Conservation (phyloP, 768 basidiomycete genomes). For the Cantharellus anzutake region DNA sequence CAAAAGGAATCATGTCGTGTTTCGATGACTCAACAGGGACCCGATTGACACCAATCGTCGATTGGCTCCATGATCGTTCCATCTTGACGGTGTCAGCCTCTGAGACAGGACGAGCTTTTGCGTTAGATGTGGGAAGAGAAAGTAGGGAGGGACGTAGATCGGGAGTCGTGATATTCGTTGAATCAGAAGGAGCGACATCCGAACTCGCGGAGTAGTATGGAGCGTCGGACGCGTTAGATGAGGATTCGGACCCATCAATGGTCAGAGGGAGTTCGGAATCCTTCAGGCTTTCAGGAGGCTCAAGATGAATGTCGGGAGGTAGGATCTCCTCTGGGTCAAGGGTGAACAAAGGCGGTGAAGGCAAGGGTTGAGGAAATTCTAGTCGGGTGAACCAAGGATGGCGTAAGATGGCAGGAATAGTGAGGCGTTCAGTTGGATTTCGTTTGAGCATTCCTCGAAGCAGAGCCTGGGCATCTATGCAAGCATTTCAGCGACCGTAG, state of each 20-base stretch:
- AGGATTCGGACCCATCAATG: too few relatives aligned
- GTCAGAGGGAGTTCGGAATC: too few relatives aligned
- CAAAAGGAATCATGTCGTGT: not conserved
- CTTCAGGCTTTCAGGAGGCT: too few relatives aligned
- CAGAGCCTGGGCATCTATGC: conserved; percentile 65
- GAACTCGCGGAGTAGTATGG: not conserved
- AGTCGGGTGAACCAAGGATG: conserved; percentile 63
- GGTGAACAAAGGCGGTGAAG: not conserved
- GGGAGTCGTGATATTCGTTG: not conserved
- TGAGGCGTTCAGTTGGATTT: conserved; percentile 54
- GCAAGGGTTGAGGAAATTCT: not conserved
- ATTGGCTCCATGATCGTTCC: not conserved
- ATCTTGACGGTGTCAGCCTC: not conserved
- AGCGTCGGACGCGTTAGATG: too few relatives aligned
- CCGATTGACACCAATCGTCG: not conserved
- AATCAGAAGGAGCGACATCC: conserved; percentile 6
- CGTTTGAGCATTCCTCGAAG: conserved; percentile 58
- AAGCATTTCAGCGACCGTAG: not conserved
- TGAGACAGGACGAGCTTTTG: too few relatives aligned
- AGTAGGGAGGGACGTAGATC: not conserved
- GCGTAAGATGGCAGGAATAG: conserved; percentile 67
- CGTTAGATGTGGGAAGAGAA: not conserved
- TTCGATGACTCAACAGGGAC: not conserved
- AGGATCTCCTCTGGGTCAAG: too few relatives aligned
- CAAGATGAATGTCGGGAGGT: too few relatives aligned